A percentile compares a stretch with the other conserved stretches of the same genome.
phyloP scores from a whole-genome alignment of 208 protist species.

The Leptomonas pyrrhocoris region DNA sequence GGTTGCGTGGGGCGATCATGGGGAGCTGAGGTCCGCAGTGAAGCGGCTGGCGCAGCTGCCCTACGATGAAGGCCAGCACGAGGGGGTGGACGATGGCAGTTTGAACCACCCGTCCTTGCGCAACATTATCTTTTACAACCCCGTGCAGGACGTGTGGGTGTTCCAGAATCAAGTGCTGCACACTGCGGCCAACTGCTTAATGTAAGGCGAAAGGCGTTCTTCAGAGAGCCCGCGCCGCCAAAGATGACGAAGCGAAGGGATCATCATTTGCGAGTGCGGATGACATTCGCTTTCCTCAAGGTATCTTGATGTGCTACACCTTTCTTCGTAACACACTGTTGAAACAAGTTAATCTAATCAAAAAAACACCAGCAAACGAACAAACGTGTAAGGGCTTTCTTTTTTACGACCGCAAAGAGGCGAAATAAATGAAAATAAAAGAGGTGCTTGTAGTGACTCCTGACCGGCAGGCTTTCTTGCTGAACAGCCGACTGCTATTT shows the following conservation, averaged over 20 bases:
- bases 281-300: too few species aligned
- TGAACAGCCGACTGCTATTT: background rate
- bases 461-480: too few species aligned
- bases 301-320: too few species aligned
- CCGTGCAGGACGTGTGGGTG: constrained; percentile 81
- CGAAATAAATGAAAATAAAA: too few species aligned
- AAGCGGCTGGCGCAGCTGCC: constrained; percentile 68
- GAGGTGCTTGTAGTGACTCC: too few species aligned
- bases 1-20: constrained; percentile 57
- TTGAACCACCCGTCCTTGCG: constrained; percentile 57
- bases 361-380: too few species aligned
- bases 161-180: constrained; percentile 79
- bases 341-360: too few species aligned
- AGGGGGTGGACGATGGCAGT: constrained; percentile 66
- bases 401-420: too few species aligned
- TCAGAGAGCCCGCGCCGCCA: background rate
- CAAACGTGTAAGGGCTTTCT: too few species aligned
- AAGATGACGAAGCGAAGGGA: background rate
- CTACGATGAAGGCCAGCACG: constrained; percentile 70
- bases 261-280: too few species aligned
- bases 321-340: too few species aligned
- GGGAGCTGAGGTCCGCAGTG: constrained; percentile 48
- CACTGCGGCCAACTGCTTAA: constrained; percentile 74
- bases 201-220: constrained; percentile 19
- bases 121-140: constrained; percentile 84